Percentiles rank a stretch among this genome's conserved stretches.
Conservation (phyloP, 768 basidiomycete species). For the Agaricus blazei region DNA sequence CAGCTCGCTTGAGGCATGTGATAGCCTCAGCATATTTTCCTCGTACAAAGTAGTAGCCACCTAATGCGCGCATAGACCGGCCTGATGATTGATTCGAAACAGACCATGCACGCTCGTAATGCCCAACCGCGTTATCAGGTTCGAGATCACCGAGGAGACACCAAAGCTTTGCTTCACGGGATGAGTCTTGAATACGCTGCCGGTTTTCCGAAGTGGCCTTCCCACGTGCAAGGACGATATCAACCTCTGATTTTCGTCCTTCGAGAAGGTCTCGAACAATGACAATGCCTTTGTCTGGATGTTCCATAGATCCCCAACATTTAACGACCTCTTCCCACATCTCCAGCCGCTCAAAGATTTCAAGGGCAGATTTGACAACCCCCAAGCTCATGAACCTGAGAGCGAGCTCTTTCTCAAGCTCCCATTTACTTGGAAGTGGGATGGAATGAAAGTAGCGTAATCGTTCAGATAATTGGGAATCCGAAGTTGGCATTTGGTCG, state of each 20-base stretch:
- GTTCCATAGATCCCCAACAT: conserved; percentile 82
- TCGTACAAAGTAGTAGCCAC: conserved; percentile 73
- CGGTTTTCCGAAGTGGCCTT: conserved; percentile 42
- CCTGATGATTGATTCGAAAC: conserved; percentile 78
- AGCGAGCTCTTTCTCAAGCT: conserved; percentile 88
- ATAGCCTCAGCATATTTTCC: conserved; percentile 62
- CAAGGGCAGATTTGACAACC: conserved; percentile 84
- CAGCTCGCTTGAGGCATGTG: conserved; percentile 63
- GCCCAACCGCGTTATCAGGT: conserved; percentile 57
- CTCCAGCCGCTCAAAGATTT: conserved; percentile 90
- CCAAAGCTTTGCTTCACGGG: conserved; percentile 88
- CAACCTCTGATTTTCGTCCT: conserved; percentile 81
- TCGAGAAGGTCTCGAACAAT: conserved; percentile 85
- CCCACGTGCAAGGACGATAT: conserved; percentile 57
- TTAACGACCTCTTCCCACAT: conserved; percentile 98
- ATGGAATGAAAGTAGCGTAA: conserved; percentile 77
- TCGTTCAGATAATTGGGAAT: conserved; percentile 69
- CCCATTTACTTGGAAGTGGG: conserved; percentile 87
- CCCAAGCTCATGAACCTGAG: conserved; percentile 78
- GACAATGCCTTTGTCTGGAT: conserved; percentile 67
- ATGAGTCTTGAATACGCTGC: conserved; percentile 47
- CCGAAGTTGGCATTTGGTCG: conserved; percentile 92
- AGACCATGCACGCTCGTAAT: conserved; percentile 84
- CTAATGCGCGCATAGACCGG: conserved; percentile 88
- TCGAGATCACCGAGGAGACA: conserved; percentile 94